Evolutionary conservation across 805 yeast species (phyloP), one percentile per base, ranked within the genome.

Genomic region (Lachancea cidri): DNA sequence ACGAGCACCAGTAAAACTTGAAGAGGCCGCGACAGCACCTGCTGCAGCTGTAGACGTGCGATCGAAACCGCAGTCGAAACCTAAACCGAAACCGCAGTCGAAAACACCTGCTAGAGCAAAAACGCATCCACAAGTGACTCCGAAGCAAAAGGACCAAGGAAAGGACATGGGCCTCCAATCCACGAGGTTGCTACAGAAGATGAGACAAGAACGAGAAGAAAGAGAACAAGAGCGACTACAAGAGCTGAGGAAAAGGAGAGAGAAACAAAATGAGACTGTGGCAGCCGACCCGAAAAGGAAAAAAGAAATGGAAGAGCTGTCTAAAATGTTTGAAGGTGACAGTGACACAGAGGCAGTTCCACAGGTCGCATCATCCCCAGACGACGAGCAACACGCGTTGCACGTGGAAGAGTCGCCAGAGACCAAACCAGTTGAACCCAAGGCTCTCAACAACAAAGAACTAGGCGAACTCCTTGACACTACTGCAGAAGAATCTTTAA

Each of bases 401-500:
- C 27, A 30, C 5, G 29, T 5, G 8, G 27, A 27, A 24, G 18
- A 35, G 22, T n/a, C n/a, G n/a, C 15, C 19, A 9, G 18, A 15
- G 13, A 16, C 16, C 19, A 32, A 24, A 6, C 20, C 39, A 3
- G 31, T 15, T 13, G 15, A 11, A 22, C 27, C 7, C 11, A 7
- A 22, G 11, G 27, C 22, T n/a, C 32, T 31, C 18, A 29, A 25
- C 13, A 22, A 38, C 15, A 39, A 47, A 17, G 60, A 53, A 14
- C 41, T 60, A 19, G 63, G 55, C 39, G 57, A 56, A 5, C 41
- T 61, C 17, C 42, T 61, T 3, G 60, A 61, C 14, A 61, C 64
- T 1, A 60, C 66, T 2, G 58, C 55, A 1, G 64, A 61, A 22
- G 66, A 57, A 17, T 58, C 64, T 4, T 36, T 58, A 3, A 19